Percentiles rank a stretch among this genome's conserved stretches.
Conservation (phyloP, 352 stramenopile species). For the Phytophthora europaea region DNA sequence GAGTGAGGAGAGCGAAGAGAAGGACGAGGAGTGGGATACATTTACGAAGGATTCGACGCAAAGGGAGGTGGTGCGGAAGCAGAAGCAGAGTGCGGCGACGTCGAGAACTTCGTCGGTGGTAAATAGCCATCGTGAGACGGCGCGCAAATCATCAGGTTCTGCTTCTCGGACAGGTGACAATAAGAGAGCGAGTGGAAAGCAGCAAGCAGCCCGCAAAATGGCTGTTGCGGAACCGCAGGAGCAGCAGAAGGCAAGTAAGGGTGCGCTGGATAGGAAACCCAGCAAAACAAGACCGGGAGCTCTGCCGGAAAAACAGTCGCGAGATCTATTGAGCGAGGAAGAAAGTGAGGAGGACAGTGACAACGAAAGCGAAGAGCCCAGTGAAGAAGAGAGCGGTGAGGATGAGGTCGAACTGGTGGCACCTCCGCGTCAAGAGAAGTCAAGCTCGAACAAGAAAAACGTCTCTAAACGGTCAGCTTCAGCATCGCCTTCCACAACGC, state of each 20-base stretch:
- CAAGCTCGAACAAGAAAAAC: constrained; percentile 3
- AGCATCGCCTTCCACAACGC: constrained; percentile 2
- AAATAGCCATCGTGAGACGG: neutral
- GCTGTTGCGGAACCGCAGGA: neutral
- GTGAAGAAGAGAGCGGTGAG: constrained; percentile 22
- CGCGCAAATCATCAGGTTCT: neutral
- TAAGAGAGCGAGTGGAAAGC: neutral
- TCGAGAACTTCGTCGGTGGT: neutral
- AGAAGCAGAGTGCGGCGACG: constrained; percentile 11
- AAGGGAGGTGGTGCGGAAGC: constrained; percentile 11
- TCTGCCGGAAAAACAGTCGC: neutral
- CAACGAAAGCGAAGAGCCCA: constrained; percentile 12
- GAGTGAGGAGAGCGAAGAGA: constrained; percentile 24
- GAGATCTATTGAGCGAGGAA: constrained; percentile 32
- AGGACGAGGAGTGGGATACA: constrained; percentile 22
- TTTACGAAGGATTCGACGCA: constrained; percentile 31
- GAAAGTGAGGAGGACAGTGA: constrained; percentile 17
- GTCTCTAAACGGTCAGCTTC: constrained; percentile 3
- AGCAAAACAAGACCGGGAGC: constrained; percentile 4
- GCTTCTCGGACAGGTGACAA: neutral
- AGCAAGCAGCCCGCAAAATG: constrained; percentile 22
- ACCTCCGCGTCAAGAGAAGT: constrained; percentile 3
- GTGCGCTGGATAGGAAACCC: neutral
- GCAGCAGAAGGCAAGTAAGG: neutral
- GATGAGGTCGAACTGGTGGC: constrained; percentile 8